Evolutionary conservation across 495 filamentous ascomycete genomes (phyloP), one percentile per base, ranked within the genome.

Genomic region (Talaromyces thailandensis): DNA sequence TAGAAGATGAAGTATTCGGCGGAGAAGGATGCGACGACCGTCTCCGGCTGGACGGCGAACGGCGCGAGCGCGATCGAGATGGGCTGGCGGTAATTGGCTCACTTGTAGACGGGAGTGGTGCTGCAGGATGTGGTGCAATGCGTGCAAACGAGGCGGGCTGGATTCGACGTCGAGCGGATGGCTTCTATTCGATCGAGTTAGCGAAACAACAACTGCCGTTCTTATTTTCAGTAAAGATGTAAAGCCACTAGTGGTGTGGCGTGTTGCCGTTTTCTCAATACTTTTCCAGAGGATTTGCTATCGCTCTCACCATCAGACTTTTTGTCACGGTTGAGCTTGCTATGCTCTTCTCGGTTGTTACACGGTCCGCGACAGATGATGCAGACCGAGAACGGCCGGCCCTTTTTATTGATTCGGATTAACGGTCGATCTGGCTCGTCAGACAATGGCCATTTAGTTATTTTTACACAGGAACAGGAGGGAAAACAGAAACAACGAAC

Each of bases 331-430:
- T 96, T 93, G 75, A 92, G 95, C 75, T 92, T 92, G 69, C 91
- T 84, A 72, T 98, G 94, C 58, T 92, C 88, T 37, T 90, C 86
- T 56, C 93, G 91, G 64, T 90, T 89, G 75, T 92, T 92, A 79
- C 94, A 92, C 69, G 94, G 90, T 25, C 87, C 85, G 68, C 93
- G 87, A 76, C 94, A 98, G 74, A 98, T 88, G 64, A 90, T 84
- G 74, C 94, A 98, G 84, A 96, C 93, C 66, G 93, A 93, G 64
- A 98, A 93, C 53, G 94, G 94, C 62, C 94, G 89, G 68, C 94
- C 94, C 70, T 98, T 98, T 74, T 95, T 93, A 79, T 94, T 93
- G 81, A 98, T 96, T 74, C 91, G 92, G 67, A 88, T 87, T 58
- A 98, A 84, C 64, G 90, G 90, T 68, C 94, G 89, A 76, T 98